Evolutionary conservation across 768 basidiomycete species (phyloP), one percentile per base, ranked within the genome.

Genomic region (Lentinula sp.): DNA sequence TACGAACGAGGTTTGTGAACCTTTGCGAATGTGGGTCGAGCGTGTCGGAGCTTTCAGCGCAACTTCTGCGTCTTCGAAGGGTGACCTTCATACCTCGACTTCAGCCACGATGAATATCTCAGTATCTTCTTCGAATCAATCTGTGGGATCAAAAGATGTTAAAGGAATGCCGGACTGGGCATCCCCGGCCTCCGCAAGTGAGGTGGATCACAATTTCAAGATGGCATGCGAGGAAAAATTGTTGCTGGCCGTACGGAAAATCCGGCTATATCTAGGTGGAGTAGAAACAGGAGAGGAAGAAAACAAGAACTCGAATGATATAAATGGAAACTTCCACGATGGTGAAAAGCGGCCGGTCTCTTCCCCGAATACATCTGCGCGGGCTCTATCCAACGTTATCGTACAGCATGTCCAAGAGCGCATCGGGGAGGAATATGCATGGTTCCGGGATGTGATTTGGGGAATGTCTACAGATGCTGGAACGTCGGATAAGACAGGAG

Each of bases 261-360:
- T 97, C 69, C 77, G 81, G 67, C 66, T 92, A 61, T 98, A 95
- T 71, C 79, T 99, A 7, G 86, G 88, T 66, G 90, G 95, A 66
- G 83, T 85, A 60, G 77, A 86, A 61, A 93, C 93, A 4, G 90
- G 90, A 36, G 77, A 77, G 16, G 45, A 59, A 49, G 42, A 42
- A 41, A 13, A 18, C 18, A 59, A 36, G 42, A 48, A 46, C 32
- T n/a, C 32, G 18, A 20, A 23, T 35, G 43, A 37, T 41, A 37
- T 35, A 36, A 7, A 48, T 41, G 48, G 36, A 15, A 35, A 18
- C 8, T 37, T 32, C n/a, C 57, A 32, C 35, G 57, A 59, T 48
- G 48, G 45, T 42, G 45, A 9, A 15, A 48, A 59, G 4, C 7
- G 10, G 16, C 20, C 57, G 20, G 36, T 39, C 3, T 28, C 20